phyloP scores from a whole-genome alignment of 352 stramenopile genomes.

The Phytophthora boehmeriae region DNA sequence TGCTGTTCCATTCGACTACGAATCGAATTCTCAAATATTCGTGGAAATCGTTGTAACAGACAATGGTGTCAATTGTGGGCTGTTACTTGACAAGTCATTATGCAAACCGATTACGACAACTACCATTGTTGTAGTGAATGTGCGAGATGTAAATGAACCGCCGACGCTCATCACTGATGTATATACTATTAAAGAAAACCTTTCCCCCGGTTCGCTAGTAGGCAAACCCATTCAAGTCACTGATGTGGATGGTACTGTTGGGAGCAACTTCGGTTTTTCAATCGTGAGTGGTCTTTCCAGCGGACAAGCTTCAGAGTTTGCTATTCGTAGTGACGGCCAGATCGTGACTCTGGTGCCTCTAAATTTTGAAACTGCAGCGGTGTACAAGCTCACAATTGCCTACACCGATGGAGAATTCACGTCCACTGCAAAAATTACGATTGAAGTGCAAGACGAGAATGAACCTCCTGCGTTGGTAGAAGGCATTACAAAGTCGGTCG shows the following conservation, averaged over 20 bases:
- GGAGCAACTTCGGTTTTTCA: constrained; percentile 34
- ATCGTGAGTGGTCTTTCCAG: constrained; percentile 25
- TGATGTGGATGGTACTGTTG: constrained; percentile 48
- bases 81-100: constrained; percentile 12
- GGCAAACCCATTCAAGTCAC: constrained; percentile 45
- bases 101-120: constrained; percentile 16
- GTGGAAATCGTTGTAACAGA: constrained; percentile 46
- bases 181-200: constrained; percentile 51
- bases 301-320: constrained; percentile 34
- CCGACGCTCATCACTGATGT: constrained; percentile 24
- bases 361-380: constrained; percentile 41
- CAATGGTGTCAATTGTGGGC: constrained; percentile 33
- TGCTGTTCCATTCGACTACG: constrained; percentile 41
- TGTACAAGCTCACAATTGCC: constrained; percentile 15
- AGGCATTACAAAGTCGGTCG: constrained; percentile 27
- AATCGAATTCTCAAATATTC: constrained; percentile 32
- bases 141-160: constrained; percentile 61
- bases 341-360: constrained; percentile 39
- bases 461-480: constrained; percentile 40
- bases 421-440: constrained; percentile 15
- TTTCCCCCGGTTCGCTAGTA: constrained; percentile 41
- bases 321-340: constrained; percentile 48
- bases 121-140: constrained; percentile 5
- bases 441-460: constrained; percentile 60
- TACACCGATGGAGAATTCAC: constrained; percentile 45